Evolutionary conservation across 495 filamentous ascomycete species (phyloP), one percentile per base, ranked within the genome.

Genomic region (Aspergillus ellipticus): DNA sequence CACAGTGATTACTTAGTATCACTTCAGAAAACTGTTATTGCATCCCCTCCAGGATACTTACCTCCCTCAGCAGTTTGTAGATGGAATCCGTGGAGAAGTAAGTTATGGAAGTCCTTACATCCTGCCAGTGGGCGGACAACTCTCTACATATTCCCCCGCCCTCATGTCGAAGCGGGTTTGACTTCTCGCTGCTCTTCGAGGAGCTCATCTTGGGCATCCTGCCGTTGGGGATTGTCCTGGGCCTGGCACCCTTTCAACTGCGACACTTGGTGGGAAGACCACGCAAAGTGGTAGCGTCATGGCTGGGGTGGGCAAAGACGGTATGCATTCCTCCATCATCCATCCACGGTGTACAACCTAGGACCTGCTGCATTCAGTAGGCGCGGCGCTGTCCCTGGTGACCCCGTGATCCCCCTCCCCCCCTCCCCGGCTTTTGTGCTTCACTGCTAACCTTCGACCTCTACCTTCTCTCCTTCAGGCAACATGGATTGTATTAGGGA

Each of bases 111-210:
- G 45, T 35, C 15, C 29, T 54, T 37, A 17, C 47, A 42, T 19
- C 31, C 15, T 76, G 73, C 64, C 65, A 55, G 33, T 62, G 65
- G 54, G 54, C 73, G 43, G 77, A 80, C 59, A 70, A 78, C 53
- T 62, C 74, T 6, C 66, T 83, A 21, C 72, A 70, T 48, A 70
- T 74, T 39, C 72, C 66, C 56, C 75, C 71, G 7, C 60, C 63
- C 17, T 55, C 59, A 22, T 84, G 77, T 66, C 70, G 76, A 61
- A 73, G 73, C 51, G 70, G 68, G 47, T 81, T 88, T 62, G 84
- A 88, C 51, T 88, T 86, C 60, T 84, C 82, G 22, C 67, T 84
- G 22, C 62, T 80, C 26, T 85, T 86, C 54, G 81, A 87, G 62
- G 76, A 84, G 54, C 68, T 72, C 2, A 75, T 86, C 45, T 69